These are phyloP conservation scores for Cutaneotrichosporon cyanovorans DNA, from an alignment of 1,284 basidiomycete genomes.

Conservation along the genomic window DNA sequence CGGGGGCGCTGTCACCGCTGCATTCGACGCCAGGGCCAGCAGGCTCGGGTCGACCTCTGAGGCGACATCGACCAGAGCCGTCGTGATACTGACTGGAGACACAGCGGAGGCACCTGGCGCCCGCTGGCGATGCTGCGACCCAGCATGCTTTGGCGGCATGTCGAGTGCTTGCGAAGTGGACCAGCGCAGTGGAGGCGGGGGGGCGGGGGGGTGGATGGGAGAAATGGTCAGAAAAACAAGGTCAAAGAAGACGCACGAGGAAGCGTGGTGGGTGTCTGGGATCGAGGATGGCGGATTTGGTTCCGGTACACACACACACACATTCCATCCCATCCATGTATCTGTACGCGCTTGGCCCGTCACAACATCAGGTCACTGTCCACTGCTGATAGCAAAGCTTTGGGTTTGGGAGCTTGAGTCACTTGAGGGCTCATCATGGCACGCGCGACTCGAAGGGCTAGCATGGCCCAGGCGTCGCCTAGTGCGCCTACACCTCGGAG, in stretches of 20 bases:
- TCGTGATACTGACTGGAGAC: too few species aligned
- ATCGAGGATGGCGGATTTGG: too few species aligned
- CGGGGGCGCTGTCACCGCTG: background rate
- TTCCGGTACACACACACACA: too few species aligned
- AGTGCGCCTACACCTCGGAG: constrained; percentile 2
- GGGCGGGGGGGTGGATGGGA: constrained; percentile 1
- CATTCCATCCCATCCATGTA: too few species aligned
- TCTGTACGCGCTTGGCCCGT: too few species aligned
- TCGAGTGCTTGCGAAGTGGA: background rate
- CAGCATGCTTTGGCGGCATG: constrained; percentile 1
- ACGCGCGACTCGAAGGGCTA: constrained; percentile 11
- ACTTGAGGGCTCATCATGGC: too few species aligned
- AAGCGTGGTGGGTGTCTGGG: too few species aligned
- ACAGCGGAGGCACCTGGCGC: too few species aligned
- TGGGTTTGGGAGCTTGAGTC: too few species aligned
- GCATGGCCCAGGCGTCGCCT: constrained; percentile 3
- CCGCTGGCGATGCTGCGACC: background rate
- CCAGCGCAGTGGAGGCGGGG: constrained; percentile 2
- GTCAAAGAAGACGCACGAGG: constrained; percentile 50
- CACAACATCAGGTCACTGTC: too few species aligned
- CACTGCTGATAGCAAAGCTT: too few species aligned
- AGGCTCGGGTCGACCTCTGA: constrained; percentile 11
- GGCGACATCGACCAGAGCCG: background rate
- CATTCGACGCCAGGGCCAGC: constrained; percentile 3
- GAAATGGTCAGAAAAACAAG: constrained; percentile 14